Evolutionary conservation across 2,329 filamentous ascomycete genomes (phyloP).

Genomic region (Westerdykella ornata): DNA sequence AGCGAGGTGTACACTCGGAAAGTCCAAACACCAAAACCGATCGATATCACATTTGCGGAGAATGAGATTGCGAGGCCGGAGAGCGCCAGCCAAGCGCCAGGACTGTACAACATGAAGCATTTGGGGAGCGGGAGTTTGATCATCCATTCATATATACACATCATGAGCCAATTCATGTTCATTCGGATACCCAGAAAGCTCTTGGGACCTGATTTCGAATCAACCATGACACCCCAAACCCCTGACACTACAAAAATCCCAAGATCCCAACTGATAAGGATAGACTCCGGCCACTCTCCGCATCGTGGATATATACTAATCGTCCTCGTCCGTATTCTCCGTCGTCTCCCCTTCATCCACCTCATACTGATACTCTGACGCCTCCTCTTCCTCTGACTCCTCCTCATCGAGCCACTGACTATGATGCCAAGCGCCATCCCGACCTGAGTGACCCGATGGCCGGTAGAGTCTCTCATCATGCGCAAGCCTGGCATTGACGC

Average conservation of each 20-base stretch:
- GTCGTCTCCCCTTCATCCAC: neutral
- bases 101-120: conserved; percentile 28
- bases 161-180: neutral
- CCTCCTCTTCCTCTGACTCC: conserved; percentile 5
- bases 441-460: neutral
- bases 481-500: conserved; percentile 34
- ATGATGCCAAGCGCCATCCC: neutral
- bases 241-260: too few relatives aligned
- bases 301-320: neutral
- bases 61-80: too few relatives aligned
- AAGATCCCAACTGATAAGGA: too few relatives aligned
- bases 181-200: too few relatives aligned
- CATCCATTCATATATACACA: conserved; percentile 3
- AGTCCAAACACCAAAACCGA: too few relatives aligned
- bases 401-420: neutral
- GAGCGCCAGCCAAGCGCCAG: too few relatives aligned
- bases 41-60: too few relatives aligned
- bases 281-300: too few relatives aligned
- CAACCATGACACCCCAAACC: too few relatives aligned
- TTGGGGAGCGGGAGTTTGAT: conserved; percentile 33
- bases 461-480: conserved; percentile 34
- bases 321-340: neutral
- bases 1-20: too few relatives aligned
- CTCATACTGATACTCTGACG: conserved; percentile 2
- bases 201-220: too few relatives aligned